Evolutionary conservation across 139 green algal species (phyloP).

Genomic region (Zygnema cylindricum): DNA sequence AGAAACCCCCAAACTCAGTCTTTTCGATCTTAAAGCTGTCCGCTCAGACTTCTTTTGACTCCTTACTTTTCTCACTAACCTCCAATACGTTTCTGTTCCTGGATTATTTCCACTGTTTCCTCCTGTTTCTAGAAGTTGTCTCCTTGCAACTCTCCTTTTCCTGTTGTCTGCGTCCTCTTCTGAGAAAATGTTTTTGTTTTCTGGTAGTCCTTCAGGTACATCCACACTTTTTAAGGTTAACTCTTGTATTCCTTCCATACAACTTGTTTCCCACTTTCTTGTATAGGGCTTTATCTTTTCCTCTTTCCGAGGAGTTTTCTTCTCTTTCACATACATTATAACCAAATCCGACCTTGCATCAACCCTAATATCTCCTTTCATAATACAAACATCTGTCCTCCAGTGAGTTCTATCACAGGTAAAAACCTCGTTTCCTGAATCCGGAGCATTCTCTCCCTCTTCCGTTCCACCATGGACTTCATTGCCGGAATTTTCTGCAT

Average conservation of each 20-base stretch:
- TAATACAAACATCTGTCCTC: constrained; percentile 20
- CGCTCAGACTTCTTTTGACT: neutral
- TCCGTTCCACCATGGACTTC: neutral
- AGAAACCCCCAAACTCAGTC: neutral
- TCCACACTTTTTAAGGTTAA: neutral
- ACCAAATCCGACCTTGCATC: neutral
- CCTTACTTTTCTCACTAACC: neutral
- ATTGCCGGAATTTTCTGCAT: neutral
- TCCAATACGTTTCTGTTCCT: neutral
- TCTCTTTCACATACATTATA: constrained; percentile 7
- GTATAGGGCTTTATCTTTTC: constrained; percentile 10
- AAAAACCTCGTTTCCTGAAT: neutral
- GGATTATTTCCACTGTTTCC: neutral
- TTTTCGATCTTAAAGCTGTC: neutral
- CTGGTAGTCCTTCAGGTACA: neutral
- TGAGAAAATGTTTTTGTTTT: neutral
- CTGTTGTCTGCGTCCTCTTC: neutral
- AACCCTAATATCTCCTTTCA: constrained; percentile 15
- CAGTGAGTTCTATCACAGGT: neutral
- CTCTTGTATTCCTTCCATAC: constrained; percentile 5
- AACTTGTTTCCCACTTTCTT: constrained; percentile 14
- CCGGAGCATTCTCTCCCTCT: neutral
- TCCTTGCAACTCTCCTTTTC: neutral
- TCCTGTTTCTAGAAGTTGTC: neutral
- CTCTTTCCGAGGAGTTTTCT: neutral